phyloP scores from a whole-genome alignment of 2,329 filamentous ascomycete species.

The Verticillium isaacii region DNA sequence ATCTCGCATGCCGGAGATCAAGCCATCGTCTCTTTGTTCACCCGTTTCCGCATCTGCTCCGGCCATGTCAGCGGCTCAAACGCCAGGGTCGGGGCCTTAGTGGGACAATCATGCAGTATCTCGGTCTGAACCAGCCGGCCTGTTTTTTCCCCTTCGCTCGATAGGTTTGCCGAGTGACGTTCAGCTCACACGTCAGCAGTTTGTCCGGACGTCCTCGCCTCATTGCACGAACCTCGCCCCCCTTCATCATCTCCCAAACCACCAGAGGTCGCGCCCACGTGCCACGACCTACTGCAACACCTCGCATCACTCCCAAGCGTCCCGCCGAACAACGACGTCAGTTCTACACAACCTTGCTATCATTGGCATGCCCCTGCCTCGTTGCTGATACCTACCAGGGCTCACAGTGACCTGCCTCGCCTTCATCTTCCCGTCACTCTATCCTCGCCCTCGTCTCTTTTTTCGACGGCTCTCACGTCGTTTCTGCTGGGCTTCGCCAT shows the following conservation, averaged over 20 bases:
- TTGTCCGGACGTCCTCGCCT: not conserved
- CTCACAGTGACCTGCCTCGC: not conserved
- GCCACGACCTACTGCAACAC: not conserved
- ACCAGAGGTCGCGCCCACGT: not conserved
- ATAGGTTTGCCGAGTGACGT: not conserved
- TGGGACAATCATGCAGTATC: not conserved
- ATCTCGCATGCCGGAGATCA: not conserved
- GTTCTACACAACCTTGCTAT: not conserved
- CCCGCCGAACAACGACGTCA: not conserved
- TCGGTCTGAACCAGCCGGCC: not conserved
- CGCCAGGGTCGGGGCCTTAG: not conserved
- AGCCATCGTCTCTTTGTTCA: not conserved
- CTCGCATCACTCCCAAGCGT: not conserved
- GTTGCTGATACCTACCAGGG: not conserved
- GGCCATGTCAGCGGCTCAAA: not conserved
- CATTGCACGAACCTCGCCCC: not conserved
- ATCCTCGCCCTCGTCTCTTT: not conserved
- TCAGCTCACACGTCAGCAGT: not conserved
- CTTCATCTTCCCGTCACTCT: not conserved
- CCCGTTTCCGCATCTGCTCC: not conserved
- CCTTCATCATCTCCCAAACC: not conserved
- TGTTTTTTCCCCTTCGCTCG: not conserved
- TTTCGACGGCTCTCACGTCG: not conserved
- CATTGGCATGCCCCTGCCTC: not conserved
- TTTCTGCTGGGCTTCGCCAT: not conserved